Evolutionary conservation across 257 asterid species (phyloP), one percentile per base, ranked within the genome.

Genomic region (Lycium barbarum): DNA sequence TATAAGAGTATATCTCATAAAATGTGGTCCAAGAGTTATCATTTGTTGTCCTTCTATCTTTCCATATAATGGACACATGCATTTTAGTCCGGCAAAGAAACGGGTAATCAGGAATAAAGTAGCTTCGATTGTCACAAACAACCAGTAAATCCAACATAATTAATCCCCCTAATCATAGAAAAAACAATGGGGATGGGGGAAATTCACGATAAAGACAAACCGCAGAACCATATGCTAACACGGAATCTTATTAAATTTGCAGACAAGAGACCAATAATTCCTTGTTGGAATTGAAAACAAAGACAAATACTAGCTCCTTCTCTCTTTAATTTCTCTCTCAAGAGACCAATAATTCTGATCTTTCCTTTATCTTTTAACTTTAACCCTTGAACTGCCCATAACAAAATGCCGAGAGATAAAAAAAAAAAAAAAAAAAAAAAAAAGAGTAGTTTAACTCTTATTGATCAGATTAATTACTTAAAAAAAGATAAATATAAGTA

Each of bases 71-170:
- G 45, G 66, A 78, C 4, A 15, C 82, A 33, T 65, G 81, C 70
- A 51, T 81, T 71, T 73, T 79, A 85, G 55, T 55, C 92, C 85
- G 88, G 85, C 92, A 89, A 86, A 83, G 85, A 84, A 71, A 85
- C 92, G 82, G 87, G 66, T 76, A 81, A 88, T 86, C 81, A 73
- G 92, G 90, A 38, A 55, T 85, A 85, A 90, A 86, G 90, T 70
- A 59, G 74, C 90, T 85, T 86, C 74, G 86, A 85, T 85, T 65
- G 86, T 87, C 84, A 89, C 79, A 84, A 93, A 87, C 61, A 86
- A 88, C 12, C 26, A 61, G 54, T 63, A 81, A 81, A 82, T 45
- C 82, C 74, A 61, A 68, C 51, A 53, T 76, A 76, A 84, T 83
- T 86, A 78, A 53, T 78, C 53, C 26, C 65, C 65, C 7, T 62